Percentiles rank a stretch among this genome's conserved stretches.
phyloP scores from a whole-genome alignment of 176 grass and related monocot genomes.

The Lolium rigidum region DNA sequence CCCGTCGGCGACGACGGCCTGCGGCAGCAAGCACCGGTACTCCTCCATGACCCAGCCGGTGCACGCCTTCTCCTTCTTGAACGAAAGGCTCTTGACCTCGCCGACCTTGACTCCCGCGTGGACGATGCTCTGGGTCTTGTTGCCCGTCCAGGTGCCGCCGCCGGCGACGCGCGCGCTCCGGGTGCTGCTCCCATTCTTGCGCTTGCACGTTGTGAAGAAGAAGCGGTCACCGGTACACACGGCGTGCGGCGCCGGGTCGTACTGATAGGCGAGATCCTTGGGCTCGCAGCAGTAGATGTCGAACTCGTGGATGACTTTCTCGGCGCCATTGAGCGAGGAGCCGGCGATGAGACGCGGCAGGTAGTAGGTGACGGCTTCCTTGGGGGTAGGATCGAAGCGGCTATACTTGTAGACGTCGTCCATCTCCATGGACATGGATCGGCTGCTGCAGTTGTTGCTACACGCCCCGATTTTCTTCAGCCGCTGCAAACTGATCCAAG shows the following conservation, averaged over 20 bases:
- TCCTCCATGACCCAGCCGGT: not conserved
- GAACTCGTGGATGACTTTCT: not conserved
- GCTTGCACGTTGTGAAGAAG: constrained; percentile 5
- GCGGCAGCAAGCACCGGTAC: not conserved
- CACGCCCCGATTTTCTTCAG: no score
- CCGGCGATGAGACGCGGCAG: constrained; percentile 15
- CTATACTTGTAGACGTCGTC: not conserved
- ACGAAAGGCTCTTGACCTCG: no score
- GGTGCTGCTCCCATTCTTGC: not conserved
- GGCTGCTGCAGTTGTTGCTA: no score
- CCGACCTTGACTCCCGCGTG: no score
- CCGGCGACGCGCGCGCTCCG: not conserved
- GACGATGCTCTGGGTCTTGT: not conserved
- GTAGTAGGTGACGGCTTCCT: not conserved
- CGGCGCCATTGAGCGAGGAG: not conserved
- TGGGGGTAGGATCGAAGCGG: not conserved
- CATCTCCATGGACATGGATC: not conserved
- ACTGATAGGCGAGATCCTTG: not conserved
- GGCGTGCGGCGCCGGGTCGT: not conserved
- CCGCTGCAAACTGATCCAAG: no score
- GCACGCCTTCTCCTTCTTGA: no score
- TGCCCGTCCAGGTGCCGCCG: not conserved
- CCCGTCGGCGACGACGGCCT: not conserved
- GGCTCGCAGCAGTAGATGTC: constrained; percentile 21
- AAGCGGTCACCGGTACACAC: not conserved